Percentiles rank a stretch among this genome's conserved stretches.
Evolutionary conservation across 1,284 basidiomycete species (phyloP).

Genomic region (Phlebopus sp.): DNA sequence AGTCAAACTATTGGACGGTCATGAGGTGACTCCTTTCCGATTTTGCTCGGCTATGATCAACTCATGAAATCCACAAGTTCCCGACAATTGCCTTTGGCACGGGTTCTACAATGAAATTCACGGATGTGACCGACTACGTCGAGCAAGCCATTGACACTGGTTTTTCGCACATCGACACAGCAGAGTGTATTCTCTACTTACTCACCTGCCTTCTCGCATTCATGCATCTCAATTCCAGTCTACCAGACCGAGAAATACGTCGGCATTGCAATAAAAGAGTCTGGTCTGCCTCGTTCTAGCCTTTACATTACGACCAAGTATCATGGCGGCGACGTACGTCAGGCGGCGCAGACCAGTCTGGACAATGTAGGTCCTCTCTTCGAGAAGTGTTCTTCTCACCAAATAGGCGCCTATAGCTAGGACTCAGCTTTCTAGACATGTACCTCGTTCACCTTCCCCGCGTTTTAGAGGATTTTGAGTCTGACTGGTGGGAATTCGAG

Average conservation of each 20-base stretch:
- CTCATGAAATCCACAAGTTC: not conserved
- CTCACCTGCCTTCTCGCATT: not conserved
- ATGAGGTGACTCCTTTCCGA: slow-evolving; percentile 30
- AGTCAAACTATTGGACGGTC: slow-evolving; percentile 50
- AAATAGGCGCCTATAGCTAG: slow-evolving; percentile 43
- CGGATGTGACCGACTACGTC: slow-evolving; percentile 35
- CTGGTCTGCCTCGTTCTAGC: slow-evolving; percentile 45
- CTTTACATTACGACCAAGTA: slow-evolving; percentile 63
- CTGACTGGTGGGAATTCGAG: slow-evolving; percentile 68
- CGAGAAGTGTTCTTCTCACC: not conserved
- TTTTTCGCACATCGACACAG: slow-evolving; percentile 50
- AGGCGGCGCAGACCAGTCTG: slow-evolving; percentile 38
- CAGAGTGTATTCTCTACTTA: slow-evolving; percentile 35
- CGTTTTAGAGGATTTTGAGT: slow-evolving; percentile 45
- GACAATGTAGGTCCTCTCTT: slow-evolving; percentile 30
- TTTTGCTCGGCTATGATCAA: not conserved
- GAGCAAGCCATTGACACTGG: slow-evolving; percentile 44
- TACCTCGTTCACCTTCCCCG: slow-evolving; percentile 66
- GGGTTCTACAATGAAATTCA: slow-evolving; percentile 45
- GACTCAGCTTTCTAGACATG: slow-evolving; percentile 66
- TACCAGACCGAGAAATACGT: slow-evolving; percentile 54
- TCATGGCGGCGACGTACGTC: slow-evolving; percentile 37
- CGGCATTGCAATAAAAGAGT: slow-evolving; percentile 49
- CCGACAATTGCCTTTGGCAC: slow-evolving; percentile 52
- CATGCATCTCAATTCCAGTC: slow-evolving; percentile 27